Evolutionary conservation across 2,329 filamentous ascomycete species (phyloP), one percentile per base, ranked within the genome.

Genomic region (Cytospora piceae): DNA sequence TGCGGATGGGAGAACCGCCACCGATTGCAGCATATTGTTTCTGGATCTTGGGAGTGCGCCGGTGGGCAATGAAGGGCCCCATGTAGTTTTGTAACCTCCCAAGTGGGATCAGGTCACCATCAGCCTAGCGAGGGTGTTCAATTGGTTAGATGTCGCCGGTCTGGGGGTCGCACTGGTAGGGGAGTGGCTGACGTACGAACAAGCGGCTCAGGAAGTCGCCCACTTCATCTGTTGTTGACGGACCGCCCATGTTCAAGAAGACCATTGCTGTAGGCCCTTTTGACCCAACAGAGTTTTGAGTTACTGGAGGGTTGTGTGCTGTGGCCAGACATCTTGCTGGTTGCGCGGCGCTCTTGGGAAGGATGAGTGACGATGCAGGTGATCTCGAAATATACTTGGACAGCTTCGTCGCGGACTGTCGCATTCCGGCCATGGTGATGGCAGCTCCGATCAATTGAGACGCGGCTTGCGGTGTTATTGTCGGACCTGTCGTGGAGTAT

Each of bases 201-300:
- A 99, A 82, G 72, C 94, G 88, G 76, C 90, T 95, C 57, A 99
- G 81, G 75, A 98, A 99, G 77, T 90, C 88, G 72, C 90, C 89
- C 42, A 99, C 95, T 80, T 99, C 93, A 71, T 89, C 87, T 5
- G 90, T 91, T 4, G 91, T 97, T 1, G 92, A 91, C 3, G 95
- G 95, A 0, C 95, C 95, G 67, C 95, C 95, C 95, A 99, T 99
- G 79, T 99, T 99, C 80, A 99, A 87, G 74, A 99, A 97, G 17
- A 99, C 95, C 88, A 99, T 98, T 53, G 95, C 95, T 5, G 95
- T 99, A 9, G 94, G 93, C 0, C 94, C 94, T 74, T 92, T 68
- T 52, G 84, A 85, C 15, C 85, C 86, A 0, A 86, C 86, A 8
- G 85, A 83, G 83, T 93, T 85, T 76, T 96, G 92, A 0, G 91